Conservation (phyloP, 2,329 filamentous ascomycete genomes). For the Curvularia sp. region DNA sequence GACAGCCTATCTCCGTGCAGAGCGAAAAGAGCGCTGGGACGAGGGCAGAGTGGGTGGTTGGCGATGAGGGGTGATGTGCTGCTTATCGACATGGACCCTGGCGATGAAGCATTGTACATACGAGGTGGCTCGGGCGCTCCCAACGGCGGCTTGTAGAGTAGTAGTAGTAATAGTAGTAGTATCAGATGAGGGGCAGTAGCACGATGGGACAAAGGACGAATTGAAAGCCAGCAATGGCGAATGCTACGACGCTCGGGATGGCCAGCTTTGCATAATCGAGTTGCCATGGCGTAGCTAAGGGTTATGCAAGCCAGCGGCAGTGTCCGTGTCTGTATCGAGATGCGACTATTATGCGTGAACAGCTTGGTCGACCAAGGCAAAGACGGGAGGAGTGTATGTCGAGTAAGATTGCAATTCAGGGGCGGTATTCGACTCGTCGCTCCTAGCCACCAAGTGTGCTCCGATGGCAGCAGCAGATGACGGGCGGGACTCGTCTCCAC, state of each 20-base stretch:
- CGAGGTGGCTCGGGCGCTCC: background rate
- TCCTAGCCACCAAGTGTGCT: too few relatives aligned
- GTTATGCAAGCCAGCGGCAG: constrained; percentile 4
- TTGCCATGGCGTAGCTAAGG: constrained; percentile 4
- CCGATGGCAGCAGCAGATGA: constrained; percentile 1
- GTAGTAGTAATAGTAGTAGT: too few relatives aligned
- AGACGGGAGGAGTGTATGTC: background rate
- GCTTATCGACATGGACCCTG: background rate
- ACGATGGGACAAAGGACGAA: background rate
- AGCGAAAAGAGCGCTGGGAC: constrained; percentile 93
- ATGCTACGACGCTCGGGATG: background rate
- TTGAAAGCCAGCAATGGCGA: background rate
- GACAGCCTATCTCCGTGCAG: constrained; percentile 78
- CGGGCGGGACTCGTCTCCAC: constrained; percentile 13
- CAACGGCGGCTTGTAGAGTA: background rate
- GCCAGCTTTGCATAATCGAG: background rate
- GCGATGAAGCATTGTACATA: background rate
- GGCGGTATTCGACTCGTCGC: too few relatives aligned
- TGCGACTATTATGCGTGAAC: background rate
- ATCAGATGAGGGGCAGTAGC: background rate
- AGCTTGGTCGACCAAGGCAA: background rate
- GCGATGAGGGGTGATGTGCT: constrained; percentile 60
- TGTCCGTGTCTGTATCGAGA: background rate
- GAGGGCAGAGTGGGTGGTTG: constrained; percentile 94
- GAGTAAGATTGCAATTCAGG: constrained; percentile 12